Evolutionary conservation across 768 basidiomycete species (phyloP), one percentile per base, ranked within the genome.

Genomic region (Xerocomus spinulosus): DNA sequence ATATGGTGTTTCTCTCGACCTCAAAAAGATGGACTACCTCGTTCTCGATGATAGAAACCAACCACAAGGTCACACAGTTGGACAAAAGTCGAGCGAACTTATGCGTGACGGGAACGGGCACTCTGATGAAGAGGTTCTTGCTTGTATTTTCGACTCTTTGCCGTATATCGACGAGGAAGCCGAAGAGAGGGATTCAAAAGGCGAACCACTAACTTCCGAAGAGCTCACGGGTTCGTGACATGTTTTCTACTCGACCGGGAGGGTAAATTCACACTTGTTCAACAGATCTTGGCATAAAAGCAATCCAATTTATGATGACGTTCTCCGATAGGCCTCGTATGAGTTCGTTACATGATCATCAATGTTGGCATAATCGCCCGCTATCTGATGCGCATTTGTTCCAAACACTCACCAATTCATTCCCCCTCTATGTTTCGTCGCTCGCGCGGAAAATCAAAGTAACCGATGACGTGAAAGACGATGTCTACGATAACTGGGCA

Each of bases 11-110:
- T 77, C 87, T 18, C 71, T 99, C 44, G 92, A 95, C 56, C 68
- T 99, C 57, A 99, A 99, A 74, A 96, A 94, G 71, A 96, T 82
- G 76, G 96, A 99, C 58, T 99, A 98, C 62, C 78, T 97, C 12
- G 92, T 86, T 4, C 70, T 97, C 8, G 96, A 99, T 61, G 96
- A 99, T 64, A 73, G 96, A 37, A 60, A 66, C 63, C 53, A 58
- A 53, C 64, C 48, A 48, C 34, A 52, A 13, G 37, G 23, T 0
- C 33, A 41, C 18, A 12, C 44, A 1, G 21, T 35, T 17, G 17
- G 44, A 9, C 50, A 44, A 10, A 46, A 48, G 9, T 38, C 49
- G 9, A 35, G 9, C 25, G 42, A 42, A 14, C 14, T 24, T 3
- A 23, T 29, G 32, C 42, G 48, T 13, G n/a, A 25, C 10, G 35